Percentiles rank a stretch among this genome's conserved stretches.
phyloP scores from a whole-genome alignment of 2,329 filamentous ascomycete genomes.

The Verticillium tricorpus region DNA sequence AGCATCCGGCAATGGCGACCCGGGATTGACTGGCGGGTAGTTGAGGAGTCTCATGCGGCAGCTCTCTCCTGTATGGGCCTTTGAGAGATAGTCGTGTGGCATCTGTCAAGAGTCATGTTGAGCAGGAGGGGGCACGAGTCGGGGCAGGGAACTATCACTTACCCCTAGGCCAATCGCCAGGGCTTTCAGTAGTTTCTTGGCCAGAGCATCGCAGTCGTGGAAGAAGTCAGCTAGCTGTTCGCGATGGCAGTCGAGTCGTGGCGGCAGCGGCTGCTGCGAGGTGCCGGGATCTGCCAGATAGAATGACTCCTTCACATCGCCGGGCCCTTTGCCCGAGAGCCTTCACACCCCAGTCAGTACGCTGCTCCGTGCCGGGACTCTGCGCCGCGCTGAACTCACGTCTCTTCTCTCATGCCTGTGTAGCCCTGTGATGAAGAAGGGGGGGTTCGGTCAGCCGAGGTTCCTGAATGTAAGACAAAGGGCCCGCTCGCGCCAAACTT shows the following conservation, averaged over 20 bases:
- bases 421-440: slow-evolving; percentile 8
- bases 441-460: background rate
- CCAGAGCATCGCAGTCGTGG: slow-evolving; percentile 4
- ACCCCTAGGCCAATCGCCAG: slow-evolving; percentile 74
- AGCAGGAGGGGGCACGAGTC: slow-evolving; percentile 1
- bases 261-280: slow-evolving; percentile 5
- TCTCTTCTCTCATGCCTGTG: slow-evolving; percentile 13
- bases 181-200: slow-evolving; percentile 8
- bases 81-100: slow-evolving; percentile 47
- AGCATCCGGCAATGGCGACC: slow-evolving; percentile 9
- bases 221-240: slow-evolving; percentile 6
- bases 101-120: slow-evolving; percentile 12
- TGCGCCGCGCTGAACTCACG: slow-evolving; percentile 3
- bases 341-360: slow-evolving; percentile 1
- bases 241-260: slow-evolving; percentile 5
- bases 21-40: slow-evolving; percentile 55
- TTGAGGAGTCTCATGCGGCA: slow-evolving; percentile 40
- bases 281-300: slow-evolving; percentile 10
- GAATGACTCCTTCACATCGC: slow-evolving; percentile 13
- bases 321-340: slow-evolving; percentile 10
- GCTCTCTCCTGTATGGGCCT: slow-evolving; percentile 40
- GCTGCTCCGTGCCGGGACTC: background rate
- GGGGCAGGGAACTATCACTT: slow-evolving; percentile 15
- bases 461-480: background rate
- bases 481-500: background rate